Percentiles rank a stretch among this genome's conserved stretches.
These are phyloP conservation scores for Liquidambar formosana DNA, from an alignment of 164 flowering plant genomes.

Conservation along the genomic window DNA sequence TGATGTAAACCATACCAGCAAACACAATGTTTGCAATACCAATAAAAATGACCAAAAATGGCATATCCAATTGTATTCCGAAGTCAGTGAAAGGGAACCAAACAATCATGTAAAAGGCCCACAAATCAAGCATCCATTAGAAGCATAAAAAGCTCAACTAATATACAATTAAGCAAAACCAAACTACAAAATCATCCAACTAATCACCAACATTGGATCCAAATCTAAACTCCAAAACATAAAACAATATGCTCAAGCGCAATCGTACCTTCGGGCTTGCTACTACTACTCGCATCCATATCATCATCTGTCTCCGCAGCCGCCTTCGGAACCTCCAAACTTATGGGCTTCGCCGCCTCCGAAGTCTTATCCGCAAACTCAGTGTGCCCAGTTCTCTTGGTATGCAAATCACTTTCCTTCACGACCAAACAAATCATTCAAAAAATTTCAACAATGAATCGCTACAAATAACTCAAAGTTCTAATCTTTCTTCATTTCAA, in stretches of 20 bases:
- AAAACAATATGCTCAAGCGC: not conserved
- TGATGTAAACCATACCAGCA: no score
- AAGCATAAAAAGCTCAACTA: not conserved
- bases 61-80: not conserved
- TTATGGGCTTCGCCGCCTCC: constrained; percentile 74
- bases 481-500: not conserved
- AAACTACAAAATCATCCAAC: constrained; percentile 3
- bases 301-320: constrained; percentile 36
- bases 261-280: constrained; percentile 54
- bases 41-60: no score
- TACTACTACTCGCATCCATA: constrained; percentile 37
- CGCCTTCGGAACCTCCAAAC: constrained; percentile 65
- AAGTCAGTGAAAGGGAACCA: not conserved
- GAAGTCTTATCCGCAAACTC: constrained; percentile 79
- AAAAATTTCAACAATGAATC: no score
- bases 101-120: not conserved
- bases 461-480: no score
- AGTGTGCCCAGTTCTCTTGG: constrained; percentile 91
- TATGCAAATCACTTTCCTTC: constrained; percentile 97
- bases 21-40: no score
- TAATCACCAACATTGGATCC: not conserved
- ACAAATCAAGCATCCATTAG: not conserved
- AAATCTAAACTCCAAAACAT: constrained; percentile 2
- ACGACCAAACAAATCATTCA: no score
- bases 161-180: not conserved